phyloP scores from a whole-genome alignment of 768 basidiomycete species.

The Pholiota conissans region DNA sequence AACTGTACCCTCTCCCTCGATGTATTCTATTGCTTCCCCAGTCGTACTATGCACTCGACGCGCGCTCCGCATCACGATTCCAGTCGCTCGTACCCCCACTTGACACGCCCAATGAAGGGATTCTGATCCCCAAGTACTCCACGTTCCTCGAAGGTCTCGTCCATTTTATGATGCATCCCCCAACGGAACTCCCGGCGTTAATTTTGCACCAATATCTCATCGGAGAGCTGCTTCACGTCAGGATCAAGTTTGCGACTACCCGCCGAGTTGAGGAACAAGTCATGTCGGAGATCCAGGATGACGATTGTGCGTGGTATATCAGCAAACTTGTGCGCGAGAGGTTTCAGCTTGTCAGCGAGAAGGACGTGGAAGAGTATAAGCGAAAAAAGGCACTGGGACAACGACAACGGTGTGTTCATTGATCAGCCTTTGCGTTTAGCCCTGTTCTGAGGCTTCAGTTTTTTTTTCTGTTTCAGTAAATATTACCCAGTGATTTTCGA shows the following conservation, averaged over 20 bases:
- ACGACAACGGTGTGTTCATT: background rate
- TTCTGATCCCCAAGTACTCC: background rate
- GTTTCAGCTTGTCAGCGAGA: background rate
- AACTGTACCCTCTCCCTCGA: background rate
- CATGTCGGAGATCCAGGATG: background rate
- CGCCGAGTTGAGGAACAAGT: too few relatives aligned
- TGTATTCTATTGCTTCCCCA: background rate
- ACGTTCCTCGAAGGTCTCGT: background rate
- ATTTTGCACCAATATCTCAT: background rate
- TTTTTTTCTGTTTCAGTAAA: too few relatives aligned
- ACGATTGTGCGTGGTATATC: background rate
- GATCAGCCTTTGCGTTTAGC: too few relatives aligned
- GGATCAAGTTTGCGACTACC: too few relatives aligned
- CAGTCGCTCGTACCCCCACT: background rate
- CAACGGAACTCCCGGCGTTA: background rate
- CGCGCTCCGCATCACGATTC: background rate
- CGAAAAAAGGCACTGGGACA: background rate
- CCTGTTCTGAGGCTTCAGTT: too few relatives aligned
- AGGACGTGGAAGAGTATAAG: background rate
- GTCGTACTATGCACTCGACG: background rate
- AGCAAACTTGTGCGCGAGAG: background rate
- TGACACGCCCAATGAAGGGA: background rate
- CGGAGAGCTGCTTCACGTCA: background rate
- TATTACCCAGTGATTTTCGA: too few relatives aligned
- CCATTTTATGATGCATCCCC: background rate